phyloP scores from a whole-genome alignment of 371 early-diverging fungal genomes.

The Mortierella sp. region DNA sequence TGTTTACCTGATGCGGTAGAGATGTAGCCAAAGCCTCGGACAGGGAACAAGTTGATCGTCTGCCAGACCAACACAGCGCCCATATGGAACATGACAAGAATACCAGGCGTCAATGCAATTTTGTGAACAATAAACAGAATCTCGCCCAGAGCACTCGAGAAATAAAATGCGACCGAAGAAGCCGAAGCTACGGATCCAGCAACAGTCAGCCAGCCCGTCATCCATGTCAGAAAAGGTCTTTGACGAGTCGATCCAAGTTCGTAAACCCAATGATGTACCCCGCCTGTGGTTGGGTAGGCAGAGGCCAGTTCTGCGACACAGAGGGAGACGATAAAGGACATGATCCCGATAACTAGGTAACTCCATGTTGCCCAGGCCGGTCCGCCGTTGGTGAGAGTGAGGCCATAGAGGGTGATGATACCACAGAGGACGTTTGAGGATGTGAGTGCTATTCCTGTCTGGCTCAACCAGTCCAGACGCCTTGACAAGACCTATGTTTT shows the following conservation, averaged over 20 bases:
- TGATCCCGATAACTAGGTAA: constrained; percentile 30
- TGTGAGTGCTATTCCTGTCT: constrained; percentile 29
- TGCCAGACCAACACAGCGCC: constrained; percentile 35
- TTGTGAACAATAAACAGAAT: constrained; percentile 22
- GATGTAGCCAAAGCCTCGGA: constrained; percentile 24
- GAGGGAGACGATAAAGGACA: constrained; percentile 41
- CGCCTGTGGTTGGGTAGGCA: constrained; percentile 45
- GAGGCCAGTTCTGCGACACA: constrained; percentile 44
- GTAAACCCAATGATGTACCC: constrained; percentile 52
- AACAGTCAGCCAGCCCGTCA: constrained; percentile 46
- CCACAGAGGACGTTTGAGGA: constrained; percentile 38
- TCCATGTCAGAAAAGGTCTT: constrained; percentile 45
- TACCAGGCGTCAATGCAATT: constrained; percentile 31
- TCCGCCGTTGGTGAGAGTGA: constrained; percentile 45
- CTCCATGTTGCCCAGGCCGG: constrained; percentile 52
- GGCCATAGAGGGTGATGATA: constrained; percentile 35
- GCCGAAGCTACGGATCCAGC: constrained; percentile 27
- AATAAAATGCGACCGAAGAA: constrained; percentile 41
- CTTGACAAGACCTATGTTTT: constrained; percentile 42
- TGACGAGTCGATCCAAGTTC: constrained; percentile 25
- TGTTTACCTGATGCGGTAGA: constrained; percentile 24
- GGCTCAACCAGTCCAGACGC: constrained; percentile 23
- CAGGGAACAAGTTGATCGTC: constrained; percentile 31
- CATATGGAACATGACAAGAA: constrained; percentile 40
- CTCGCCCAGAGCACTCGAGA: constrained; percentile 33